phyloP scores from a whole-genome alignment of 2,329 filamentous ascomycete genomes.

The Alternaria infectoria region DNA sequence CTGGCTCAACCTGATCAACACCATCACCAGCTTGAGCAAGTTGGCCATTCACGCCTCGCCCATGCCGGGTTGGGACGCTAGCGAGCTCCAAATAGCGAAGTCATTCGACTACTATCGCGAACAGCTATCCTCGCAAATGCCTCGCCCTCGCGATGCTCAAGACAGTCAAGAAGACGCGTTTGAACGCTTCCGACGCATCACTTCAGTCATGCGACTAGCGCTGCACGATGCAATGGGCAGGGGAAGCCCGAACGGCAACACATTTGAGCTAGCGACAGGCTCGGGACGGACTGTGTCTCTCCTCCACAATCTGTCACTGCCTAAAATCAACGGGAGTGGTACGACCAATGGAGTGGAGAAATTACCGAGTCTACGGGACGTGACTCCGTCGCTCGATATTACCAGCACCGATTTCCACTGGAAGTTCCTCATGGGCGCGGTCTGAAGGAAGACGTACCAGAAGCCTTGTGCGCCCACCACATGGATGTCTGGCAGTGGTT shows the following conservation, averaged over 20 bases:
- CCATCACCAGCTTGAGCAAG: slow-evolving; percentile 38
- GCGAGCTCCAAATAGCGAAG: slow-evolving; percentile 39
- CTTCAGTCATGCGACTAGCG: slow-evolving; percentile 38
- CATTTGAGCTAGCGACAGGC: slow-evolving; percentile 44
- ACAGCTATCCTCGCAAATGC: slow-evolving; percentile 40
- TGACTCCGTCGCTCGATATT: slow-evolving; percentile 38
- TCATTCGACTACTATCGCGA: slow-evolving; percentile 44
- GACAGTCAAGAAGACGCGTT: slow-evolving; percentile 39
- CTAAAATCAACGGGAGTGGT: slow-evolving; percentile 34
- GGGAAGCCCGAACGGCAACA: slow-evolving; percentile 39
- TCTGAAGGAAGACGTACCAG: slow-evolving; percentile 19
- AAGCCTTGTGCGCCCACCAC: background rate
- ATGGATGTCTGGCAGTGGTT: background rate
- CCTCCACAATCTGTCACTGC: slow-evolving; percentile 39
- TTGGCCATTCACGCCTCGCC: slow-evolving; percentile 36
- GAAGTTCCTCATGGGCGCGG: slow-evolving; percentile 42
- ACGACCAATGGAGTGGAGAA: slow-evolving; percentile 30
- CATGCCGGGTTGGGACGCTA: slow-evolving; percentile 43
- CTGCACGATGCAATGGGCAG: slow-evolving; percentile 27
- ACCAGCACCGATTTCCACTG: slow-evolving; percentile 41
- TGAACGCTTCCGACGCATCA: slow-evolving; percentile 44
- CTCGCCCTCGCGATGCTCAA: slow-evolving; percentile 30
- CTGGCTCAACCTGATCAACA: slow-evolving; percentile 41
- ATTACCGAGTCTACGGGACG: slow-evolving; percentile 37
- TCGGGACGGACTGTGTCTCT: slow-evolving; percentile 43